Conservation (phyloP, 2,329 filamentous ascomycete species). For the Fusarium nisikadoi region DNA sequence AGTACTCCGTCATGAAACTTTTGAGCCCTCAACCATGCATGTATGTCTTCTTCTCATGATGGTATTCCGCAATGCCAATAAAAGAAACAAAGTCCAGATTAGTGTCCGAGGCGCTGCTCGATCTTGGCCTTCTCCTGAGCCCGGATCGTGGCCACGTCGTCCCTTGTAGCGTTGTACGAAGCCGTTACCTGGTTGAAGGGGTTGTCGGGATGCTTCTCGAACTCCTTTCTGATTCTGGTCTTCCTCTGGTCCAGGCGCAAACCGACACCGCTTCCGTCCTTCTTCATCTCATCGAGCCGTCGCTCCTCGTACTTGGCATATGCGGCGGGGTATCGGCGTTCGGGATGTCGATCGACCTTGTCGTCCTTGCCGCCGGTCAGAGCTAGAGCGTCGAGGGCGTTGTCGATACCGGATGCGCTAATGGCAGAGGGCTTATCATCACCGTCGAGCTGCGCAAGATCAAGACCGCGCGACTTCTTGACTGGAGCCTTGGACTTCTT, state of each 20-base stretch:
- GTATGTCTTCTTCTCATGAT: neutral
- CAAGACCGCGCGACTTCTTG: slow-evolving; percentile 78
- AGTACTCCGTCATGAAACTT: slow-evolving; percentile 21
- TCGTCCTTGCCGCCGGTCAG: slow-evolving; percentile 66
- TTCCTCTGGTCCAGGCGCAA: slow-evolving; percentile 86
- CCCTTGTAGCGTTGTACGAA: slow-evolving; percentile 79
- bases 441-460: slow-evolving; percentile 78
- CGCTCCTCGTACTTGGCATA: slow-evolving; percentile 85
- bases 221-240: slow-evolving; percentile 88
- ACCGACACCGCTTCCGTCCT: slow-evolving; percentile 77
- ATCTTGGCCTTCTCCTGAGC: slow-evolving; percentile 77
- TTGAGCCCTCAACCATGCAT: slow-evolving; percentile 6
- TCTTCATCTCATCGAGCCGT: slow-evolving; percentile 84
- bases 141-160: slow-evolving; percentile 76
- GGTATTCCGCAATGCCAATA: neutral
- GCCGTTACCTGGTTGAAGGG: slow-evolving; percentile 89
- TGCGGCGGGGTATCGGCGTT: slow-evolving; percentile 87
- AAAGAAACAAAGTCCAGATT: neutral
- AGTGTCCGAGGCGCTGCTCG: slow-evolving; percentile 71
- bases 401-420: slow-evolving; percentile 90
- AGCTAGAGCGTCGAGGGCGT: slow-evolving; percentile 87
- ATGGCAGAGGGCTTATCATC: slow-evolving; percentile 69
- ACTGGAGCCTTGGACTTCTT: slow-evolving; percentile 76
- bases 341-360: slow-evolving; percentile 89
- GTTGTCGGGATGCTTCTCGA: slow-evolving; percentile 93